Evolutionary conservation across 2,329 filamentous ascomycete genomes (phyloP).

Genomic region (Scedosporium boydii): DNA sequence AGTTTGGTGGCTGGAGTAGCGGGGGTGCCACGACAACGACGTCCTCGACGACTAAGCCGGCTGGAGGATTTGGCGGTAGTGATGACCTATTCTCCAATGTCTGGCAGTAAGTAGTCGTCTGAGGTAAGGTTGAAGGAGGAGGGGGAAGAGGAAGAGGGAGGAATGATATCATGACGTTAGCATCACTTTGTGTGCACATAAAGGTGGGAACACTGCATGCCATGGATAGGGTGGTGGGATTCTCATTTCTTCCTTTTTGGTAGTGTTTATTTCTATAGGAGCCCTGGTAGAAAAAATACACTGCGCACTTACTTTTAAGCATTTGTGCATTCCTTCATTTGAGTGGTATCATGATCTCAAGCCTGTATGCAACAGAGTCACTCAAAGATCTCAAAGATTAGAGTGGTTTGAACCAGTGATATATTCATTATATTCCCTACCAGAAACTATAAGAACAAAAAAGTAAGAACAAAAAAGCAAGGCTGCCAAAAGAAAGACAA

Average conservation of each 20-base stretch:
- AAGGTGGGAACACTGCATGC: background rate
- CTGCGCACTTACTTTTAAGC: background rate
- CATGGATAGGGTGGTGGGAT: background rate
- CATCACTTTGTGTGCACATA: background rate
- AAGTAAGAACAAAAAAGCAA: background rate
- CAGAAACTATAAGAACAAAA: background rate
- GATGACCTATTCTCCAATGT: constrained; percentile 96
- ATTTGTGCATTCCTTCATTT: background rate
- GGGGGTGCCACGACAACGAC: constrained; percentile 36
- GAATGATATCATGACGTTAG: background rate
- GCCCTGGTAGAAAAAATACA: background rate
- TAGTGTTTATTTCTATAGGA: background rate
- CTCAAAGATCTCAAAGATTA: background rate
- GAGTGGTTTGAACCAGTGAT: background rate
- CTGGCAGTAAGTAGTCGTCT: constrained; percentile 55
- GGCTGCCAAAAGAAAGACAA: background rate
- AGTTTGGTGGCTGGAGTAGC: constrained; percentile 93
- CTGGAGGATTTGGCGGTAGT: constrained; percentile 51
- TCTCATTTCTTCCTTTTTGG: background rate
- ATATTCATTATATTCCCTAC: background rate
- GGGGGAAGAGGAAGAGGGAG: background rate
- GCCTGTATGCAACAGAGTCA: background rate
- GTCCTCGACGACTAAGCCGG: constrained; percentile 40
- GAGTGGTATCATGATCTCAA: background rate
- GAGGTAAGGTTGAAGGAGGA: too few relatives aligned